These are phyloP conservation scores for Gliomastix tumulicola DNA, from an alignment of 2,329 filamentous ascomycete species.

Conservation along the genomic window DNA sequence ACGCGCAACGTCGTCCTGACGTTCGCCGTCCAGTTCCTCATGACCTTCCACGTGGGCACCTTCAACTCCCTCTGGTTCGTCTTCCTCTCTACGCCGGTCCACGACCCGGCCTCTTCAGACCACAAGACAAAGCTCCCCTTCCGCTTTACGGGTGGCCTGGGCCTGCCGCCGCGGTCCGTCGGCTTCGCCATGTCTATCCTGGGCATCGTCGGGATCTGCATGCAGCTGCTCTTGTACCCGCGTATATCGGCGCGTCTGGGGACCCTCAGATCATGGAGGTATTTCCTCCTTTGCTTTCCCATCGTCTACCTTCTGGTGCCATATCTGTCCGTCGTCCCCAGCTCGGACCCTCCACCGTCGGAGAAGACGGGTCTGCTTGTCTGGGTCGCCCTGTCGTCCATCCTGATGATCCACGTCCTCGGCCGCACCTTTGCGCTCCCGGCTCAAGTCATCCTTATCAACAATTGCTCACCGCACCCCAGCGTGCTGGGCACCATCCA, in stretches of 20 bases:
- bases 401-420: conserved; percentile 58
- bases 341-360: conserved; percentile 38
- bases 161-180: conserved; percentile 63
- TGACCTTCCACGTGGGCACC: conserved; percentile 66
- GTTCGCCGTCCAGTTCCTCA: conserved; percentile 59
- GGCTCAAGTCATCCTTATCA: conserved; percentile 36
- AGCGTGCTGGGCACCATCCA: conserved; percentile 40
- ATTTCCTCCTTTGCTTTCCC: conserved; percentile 65
- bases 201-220: conserved; percentile 65
- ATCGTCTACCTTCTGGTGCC: conserved; percentile 63
- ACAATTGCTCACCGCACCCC: conserved; percentile 40
- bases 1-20: conserved; percentile 46
- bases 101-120: conserved; percentile 27
- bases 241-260: conserved; percentile 59
- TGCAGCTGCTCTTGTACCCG: conserved; percentile 60
- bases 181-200: conserved; percentile 74
- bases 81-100: conserved; percentile 67
- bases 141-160: conserved; percentile 67
- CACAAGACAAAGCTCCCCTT: conserved; percentile 39
- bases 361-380: conserved; percentile 47
- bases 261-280: conserved; percentile 59
- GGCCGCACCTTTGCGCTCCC: conserved; percentile 57
- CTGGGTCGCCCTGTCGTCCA: conserved; percentile 57
- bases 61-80: conserved; percentile 73
- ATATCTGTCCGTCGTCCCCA: conserved; percentile 63